These are phyloP conservation scores for Citrullus mucosospermus DNA, from an alignment of 306 rosid species.

Conservation along the genomic window DNA sequence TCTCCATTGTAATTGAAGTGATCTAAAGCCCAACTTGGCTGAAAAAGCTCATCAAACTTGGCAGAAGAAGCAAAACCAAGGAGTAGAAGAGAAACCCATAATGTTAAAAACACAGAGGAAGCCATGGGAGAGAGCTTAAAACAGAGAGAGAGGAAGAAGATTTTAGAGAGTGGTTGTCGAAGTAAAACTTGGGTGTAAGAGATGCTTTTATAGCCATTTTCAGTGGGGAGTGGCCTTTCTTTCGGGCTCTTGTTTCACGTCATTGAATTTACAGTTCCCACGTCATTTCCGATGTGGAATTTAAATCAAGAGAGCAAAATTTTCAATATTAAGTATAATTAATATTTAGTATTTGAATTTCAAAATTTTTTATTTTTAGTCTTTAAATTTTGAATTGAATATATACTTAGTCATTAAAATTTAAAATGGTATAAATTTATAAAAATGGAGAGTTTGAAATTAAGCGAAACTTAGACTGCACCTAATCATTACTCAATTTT, in stretches of 20 bases:
- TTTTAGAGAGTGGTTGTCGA: not conserved
- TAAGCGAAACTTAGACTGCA: no score
- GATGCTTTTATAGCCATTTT: conserved; percentile 1
- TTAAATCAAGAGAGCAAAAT: not conserved
- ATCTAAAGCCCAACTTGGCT: conserved; percentile 77
- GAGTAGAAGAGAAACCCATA: conserved; percentile 27
- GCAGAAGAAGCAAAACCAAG: conserved; percentile 40
- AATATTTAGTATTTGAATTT: no score
- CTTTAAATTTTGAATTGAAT: no score
- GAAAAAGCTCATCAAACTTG: conserved; percentile 70
- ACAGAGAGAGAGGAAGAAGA: not conserved
- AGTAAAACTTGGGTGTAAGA: not conserved
- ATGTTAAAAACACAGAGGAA: conserved; percentile 6
- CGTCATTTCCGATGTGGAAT: not conserved
- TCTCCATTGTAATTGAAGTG: conserved; percentile 76
- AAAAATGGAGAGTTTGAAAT: no score
- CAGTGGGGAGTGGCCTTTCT: not conserved
- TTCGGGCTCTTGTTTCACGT: no score
- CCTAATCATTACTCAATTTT: no score
- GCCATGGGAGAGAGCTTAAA: conserved; percentile 2
- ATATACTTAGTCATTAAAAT: no score
- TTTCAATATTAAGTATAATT: no score
- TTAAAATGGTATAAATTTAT: no score
- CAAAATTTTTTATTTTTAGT: no score
- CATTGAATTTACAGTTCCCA: not conserved